phyloP scores from a whole-genome alignment of 805 yeast species.

The Myxozyma neotropica region DNA sequence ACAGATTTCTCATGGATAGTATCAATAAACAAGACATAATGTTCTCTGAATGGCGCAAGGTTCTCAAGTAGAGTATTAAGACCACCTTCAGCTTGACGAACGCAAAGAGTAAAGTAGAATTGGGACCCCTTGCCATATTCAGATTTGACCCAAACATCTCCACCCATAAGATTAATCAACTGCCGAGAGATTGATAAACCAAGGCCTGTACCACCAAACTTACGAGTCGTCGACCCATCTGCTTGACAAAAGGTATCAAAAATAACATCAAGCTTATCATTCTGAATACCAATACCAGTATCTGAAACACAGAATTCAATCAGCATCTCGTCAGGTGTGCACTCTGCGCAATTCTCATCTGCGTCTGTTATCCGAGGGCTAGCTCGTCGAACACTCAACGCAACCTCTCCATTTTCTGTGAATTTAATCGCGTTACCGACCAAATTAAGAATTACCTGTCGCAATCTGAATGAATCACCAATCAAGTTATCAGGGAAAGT shows the following conservation, averaged over 20 bases:
- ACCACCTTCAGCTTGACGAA: constrained; percentile 68
- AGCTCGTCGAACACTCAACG: constrained; percentile 60
- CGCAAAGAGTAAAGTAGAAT: constrained; percentile 77
- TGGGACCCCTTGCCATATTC: constrained; percentile 79
- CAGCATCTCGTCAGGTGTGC: constrained; percentile 50
- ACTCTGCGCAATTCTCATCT: not conserved
- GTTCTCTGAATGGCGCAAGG: constrained; percentile 69
- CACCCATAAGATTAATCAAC: constrained; percentile 87
- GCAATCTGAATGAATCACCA: constrained; percentile 85
- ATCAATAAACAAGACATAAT: constrained; percentile 69
- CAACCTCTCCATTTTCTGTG: constrained; percentile 79
- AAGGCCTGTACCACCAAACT: constrained; percentile 90
- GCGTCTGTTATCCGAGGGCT: not conserved
- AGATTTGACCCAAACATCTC: constrained; percentile 89
- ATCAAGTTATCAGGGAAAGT: constrained; percentile 84
- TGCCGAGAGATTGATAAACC: constrained; percentile 88
- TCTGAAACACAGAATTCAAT: constrained; percentile 86
- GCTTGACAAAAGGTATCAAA: constrained; percentile 92
- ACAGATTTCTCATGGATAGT: constrained; percentile 60
- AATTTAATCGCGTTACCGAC: constrained; percentile 91
- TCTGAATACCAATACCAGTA: constrained; percentile 85
- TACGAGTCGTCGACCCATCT: constrained; percentile 89
- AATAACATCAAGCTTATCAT: constrained; percentile 79
- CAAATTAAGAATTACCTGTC: constrained; percentile 82
- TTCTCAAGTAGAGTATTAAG: constrained; percentile 67